Base-by-base conservation (phyloP, 2,329 filamentous ascomycete species). In the Hymenoscyphus infarciens region DNA sequence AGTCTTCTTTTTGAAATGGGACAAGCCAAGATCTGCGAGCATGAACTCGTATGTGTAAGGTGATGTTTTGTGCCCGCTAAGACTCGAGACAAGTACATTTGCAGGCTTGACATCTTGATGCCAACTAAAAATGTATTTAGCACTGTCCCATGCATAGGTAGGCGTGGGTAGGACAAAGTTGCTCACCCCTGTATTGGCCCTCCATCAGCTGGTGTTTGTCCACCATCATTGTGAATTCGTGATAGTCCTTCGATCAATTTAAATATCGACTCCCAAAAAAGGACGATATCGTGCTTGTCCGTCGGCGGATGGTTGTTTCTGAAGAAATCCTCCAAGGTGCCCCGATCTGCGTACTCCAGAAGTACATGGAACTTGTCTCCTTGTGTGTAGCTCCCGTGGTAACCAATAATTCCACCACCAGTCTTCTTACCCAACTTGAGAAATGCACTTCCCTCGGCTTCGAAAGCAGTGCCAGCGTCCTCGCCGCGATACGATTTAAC, bases 61-160 rank as follows among this genome's bases (percentile, higher is more conserved):
- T 5, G 54, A 59, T 53, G 65, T 15, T 61, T 52, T 53, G 5
- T 22, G n/a, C n/a, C 57, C 54, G 19, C 66, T 65, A 5, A 63
- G 19, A 16, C 35, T 38, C 5, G 35, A 15, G 3, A 71, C 67
- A 15, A 71, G 60, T 19, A 75, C 70, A 58, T 74, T 75, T 7
- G 22, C 61, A 5, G 72, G 72, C 42, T 73, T 74, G n/a, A 75
- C 63, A 57, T 74, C 72, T 60, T 73, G 69, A 62, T 75, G 74
- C 61, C 66, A 69, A 33, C 72, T 71, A 65, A 56, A 39, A 6
- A 22, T 3, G 3, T 33, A 27, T 55, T 38, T 15, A 73, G 33
- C n/a, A 63, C 72, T 16, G 6, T 22, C 29, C 29, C 13, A 29
- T 25, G 22, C n/a, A 19, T n/a, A 42, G 6, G 2, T 42, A 35